Conservation (phyloP, 1,284 basidiomycete species). For the Stygiomarasmius scandens region DNA sequence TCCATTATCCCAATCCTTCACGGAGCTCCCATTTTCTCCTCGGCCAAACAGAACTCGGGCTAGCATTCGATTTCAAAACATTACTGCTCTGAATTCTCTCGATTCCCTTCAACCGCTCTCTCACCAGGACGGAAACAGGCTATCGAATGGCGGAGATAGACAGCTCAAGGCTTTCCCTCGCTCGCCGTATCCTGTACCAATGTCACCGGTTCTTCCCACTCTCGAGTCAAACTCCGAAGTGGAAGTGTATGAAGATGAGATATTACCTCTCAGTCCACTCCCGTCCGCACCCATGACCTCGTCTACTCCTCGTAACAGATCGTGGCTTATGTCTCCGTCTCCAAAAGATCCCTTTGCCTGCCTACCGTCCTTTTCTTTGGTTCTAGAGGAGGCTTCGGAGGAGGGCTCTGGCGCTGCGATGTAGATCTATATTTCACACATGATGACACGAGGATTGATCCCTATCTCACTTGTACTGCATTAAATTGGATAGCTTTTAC, state of each 20-base stretch:
- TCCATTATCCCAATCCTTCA: slow-evolving; percentile 1
- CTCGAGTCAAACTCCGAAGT: slow-evolving; percentile 21
- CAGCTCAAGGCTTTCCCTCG: slow-evolving; percentile 39
- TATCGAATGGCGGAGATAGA: too few species aligned
- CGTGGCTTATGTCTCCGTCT: slow-evolving; percentile 38
- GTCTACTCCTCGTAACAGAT: slow-evolving; percentile 14
- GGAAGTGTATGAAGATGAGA: slow-evolving; percentile 16
- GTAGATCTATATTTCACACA: too few species aligned
- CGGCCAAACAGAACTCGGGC: slow-evolving; percentile 22
- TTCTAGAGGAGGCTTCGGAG: slow-evolving; percentile 21
- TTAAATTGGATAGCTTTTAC: too few species aligned
- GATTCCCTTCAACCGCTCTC: slow-evolving; percentile 10
- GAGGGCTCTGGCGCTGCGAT: too few species aligned
- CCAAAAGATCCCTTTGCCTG: slow-evolving; percentile 45
- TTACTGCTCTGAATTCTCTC: slow-evolving; percentile 25
- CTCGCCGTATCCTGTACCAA: slow-evolving; percentile 38
- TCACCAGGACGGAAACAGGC: neutral
- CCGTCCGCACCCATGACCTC: slow-evolving; percentile 5
- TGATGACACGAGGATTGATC: too few species aligned
- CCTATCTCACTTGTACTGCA: too few species aligned
- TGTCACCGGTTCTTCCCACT: slow-evolving; percentile 31
- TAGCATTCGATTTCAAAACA: slow-evolving; percentile 30
- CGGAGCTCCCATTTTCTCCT: neutral
- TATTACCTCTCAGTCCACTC: slow-evolving; percentile 21
- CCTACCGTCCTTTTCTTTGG: slow-evolving; percentile 45